Conservation (phyloP, 2,329 filamentous ascomycete genomes). For the Claviceps sp. region DNA sequence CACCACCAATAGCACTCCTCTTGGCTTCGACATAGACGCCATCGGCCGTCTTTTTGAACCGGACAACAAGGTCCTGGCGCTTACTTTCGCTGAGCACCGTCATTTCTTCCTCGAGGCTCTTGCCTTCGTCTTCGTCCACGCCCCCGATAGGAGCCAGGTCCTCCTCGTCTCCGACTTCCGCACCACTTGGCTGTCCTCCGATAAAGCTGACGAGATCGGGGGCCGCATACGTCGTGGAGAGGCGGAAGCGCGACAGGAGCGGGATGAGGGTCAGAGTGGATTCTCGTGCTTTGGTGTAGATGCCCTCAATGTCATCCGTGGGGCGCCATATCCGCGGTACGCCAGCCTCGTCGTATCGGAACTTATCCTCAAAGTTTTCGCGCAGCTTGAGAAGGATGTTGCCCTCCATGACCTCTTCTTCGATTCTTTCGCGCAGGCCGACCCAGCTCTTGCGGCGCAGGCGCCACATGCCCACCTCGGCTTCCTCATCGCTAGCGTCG, state of each 20-base stretch:
- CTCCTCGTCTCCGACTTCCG: constrained; percentile 75
- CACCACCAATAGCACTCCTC: constrained; percentile 86
- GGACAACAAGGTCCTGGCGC: constrained; percentile 76
- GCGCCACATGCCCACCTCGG: constrained; percentile 84
- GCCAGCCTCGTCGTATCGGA: constrained; percentile 89
- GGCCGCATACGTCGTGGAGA: constrained; percentile 57
- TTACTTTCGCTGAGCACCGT: constrained; percentile 84
- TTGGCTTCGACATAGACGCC: constrained; percentile 98
- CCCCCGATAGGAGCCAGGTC: constrained; percentile 81
- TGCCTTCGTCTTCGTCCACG: constrained; percentile 86
- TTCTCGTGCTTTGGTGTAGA: constrained; percentile 85
- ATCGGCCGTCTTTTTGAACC: constrained; percentile 97
- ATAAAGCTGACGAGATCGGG: constrained; percentile 81
- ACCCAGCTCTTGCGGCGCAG: constrained; percentile 90
- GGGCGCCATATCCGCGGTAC: constrained; percentile 95
- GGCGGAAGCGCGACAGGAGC: constrained; percentile 70
- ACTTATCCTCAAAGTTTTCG: constrained; percentile 98
- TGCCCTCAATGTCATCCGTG: constrained; percentile 89
- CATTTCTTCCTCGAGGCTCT: constrained; percentile 92
- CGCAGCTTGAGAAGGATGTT: constrained; percentile 90
- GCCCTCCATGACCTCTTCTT: constrained; percentile 96
- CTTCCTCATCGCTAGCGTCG: constrained; percentile 81
- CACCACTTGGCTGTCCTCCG: constrained; percentile 60
- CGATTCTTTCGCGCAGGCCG: constrained; percentile 76
- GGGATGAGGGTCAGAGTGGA: constrained; percentile 86